phyloP scores from a whole-genome alignment of 116 monocot species.

The Iris pallida region DNA sequence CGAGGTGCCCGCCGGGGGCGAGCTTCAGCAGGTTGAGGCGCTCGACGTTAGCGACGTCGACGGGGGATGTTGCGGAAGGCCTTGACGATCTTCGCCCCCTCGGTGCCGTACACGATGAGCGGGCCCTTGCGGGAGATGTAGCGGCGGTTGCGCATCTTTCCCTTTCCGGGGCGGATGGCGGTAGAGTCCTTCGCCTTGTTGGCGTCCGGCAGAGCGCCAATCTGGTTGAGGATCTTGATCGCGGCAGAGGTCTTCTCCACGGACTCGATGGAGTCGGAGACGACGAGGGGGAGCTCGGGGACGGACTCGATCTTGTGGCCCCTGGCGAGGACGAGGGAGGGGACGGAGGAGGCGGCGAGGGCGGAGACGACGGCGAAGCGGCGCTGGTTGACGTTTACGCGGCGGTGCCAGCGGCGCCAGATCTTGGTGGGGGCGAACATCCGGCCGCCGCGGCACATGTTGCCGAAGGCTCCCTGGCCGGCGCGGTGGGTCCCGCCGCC shows the following conservation, averaged over 20 bases:
- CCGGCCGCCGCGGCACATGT: slow-evolving; percentile 91
- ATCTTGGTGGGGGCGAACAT: slow-evolving; percentile 92
- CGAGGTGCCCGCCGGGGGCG: slow-evolving; percentile 53
- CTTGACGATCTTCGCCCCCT: slow-evolving; percentile 70
- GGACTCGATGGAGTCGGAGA: slow-evolving; percentile 21
- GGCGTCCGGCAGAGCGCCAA: slow-evolving; percentile 18
- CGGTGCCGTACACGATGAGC: slow-evolving; percentile 71
- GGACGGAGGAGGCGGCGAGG: slow-evolving; percentile 71
- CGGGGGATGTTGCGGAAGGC: slow-evolving; percentile 80
- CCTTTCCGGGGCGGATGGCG: slow-evolving; percentile 65
- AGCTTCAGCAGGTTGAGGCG: slow-evolving; percentile 71
- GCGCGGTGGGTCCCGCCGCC: slow-evolving; percentile 93
- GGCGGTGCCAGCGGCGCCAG: slow-evolving; percentile 86
- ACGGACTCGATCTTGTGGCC: slow-evolving; percentile 42
- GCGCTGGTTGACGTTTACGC: slow-evolving; percentile 64
- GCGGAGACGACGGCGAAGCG: slow-evolving; percentile 58
- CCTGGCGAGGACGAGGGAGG: slow-evolving; percentile 69
- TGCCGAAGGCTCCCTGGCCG: slow-evolving; percentile 89
- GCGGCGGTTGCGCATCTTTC: slow-evolving; percentile 72
- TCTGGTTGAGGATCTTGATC: slow-evolving; percentile 21
- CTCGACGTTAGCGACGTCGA: slow-evolving; percentile 73
- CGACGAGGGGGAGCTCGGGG: slow-evolving; percentile 21
- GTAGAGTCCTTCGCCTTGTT: slow-evolving; percentile 36
- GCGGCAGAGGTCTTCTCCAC: slow-evolving; percentile 20
- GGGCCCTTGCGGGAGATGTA: slow-evolving; percentile 66